Conservation (phyloP, 106 monocot species). For the Platanthera zijinensis region DNA sequence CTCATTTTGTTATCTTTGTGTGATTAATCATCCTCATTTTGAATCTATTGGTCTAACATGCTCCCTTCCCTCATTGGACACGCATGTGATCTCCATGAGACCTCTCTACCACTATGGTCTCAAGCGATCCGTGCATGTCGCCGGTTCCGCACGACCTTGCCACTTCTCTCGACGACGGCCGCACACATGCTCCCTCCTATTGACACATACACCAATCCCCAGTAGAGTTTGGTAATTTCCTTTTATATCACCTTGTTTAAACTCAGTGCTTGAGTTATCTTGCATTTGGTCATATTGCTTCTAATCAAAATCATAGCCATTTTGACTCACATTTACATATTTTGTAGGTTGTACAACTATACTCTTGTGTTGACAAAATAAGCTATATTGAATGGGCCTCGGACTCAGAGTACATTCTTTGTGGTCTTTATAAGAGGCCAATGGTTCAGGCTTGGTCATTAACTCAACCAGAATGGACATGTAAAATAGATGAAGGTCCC, state of each 20-base stretch:
- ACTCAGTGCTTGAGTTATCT: background rate
- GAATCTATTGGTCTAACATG: no score
- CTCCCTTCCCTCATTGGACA: no score
- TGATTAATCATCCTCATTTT: no score
- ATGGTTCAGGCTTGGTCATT: conserved; percentile 98
- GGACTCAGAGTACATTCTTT: conserved; percentile 92
- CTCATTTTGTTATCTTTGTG: no score
- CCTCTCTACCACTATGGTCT: no score
- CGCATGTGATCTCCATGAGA: no score
- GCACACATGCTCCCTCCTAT: no score
- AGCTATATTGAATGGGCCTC: conserved; percentile 87
- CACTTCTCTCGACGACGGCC: no score
- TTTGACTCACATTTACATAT: background rate
- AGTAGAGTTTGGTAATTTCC: background rate
- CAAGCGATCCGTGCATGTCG: no score
- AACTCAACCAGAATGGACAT: conserved; percentile 84
- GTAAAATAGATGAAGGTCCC: conserved; percentile 88
- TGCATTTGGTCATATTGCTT: conserved; percentile 1
- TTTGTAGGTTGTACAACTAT: conserved; percentile 70
- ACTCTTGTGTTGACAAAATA: conserved; percentile 92
- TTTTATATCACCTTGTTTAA: background rate
- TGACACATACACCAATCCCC: background rate
- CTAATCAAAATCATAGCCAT: background rate
- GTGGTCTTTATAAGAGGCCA: conserved; percentile 81
- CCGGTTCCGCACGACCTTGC: no score